phyloP scores from a whole-genome alignment of 148 eudicot genomes.

The Limonium bicolor region DNA sequence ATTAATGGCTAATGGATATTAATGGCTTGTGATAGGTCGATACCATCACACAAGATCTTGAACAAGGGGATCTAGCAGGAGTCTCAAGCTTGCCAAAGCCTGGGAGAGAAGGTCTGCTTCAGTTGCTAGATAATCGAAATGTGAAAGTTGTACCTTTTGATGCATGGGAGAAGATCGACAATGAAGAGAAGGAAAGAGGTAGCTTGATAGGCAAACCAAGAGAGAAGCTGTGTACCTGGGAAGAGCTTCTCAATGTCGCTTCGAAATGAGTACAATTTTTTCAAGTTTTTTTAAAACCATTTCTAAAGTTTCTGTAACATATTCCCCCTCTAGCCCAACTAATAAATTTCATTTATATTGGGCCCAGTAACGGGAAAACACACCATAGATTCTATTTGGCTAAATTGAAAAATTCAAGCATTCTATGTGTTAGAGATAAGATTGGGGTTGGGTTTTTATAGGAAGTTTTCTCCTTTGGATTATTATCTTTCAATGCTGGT shows the following conservation, averaged over 20 bases:
- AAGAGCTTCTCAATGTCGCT: slow-evolving; percentile 58
- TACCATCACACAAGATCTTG: slow-evolving; percentile 58
- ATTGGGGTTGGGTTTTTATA: too few species aligned
- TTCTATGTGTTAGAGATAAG: too few species aligned
- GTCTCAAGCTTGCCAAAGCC: slow-evolving; percentile 33
- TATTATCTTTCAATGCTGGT: too few species aligned
- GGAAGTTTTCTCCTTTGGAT: too few species aligned
- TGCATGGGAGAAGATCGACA: slow-evolving; percentile 73
- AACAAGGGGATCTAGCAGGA: slow-evolving; percentile 28
- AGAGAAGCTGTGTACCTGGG: slow-evolving; percentile 59
- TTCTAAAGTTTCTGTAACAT: too few species aligned
- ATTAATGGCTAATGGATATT: neutral
- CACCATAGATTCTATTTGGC: too few species aligned
- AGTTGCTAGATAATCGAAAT: slow-evolving; percentile 40
- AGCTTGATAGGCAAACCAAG: slow-evolving; percentile 55
- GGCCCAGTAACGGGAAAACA: too few species aligned
- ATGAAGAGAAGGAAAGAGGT: slow-evolving; percentile 62
- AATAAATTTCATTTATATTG: too few species aligned
- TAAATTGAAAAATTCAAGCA: too few species aligned
- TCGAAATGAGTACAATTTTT: too few species aligned
- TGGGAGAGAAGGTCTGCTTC: slow-evolving; percentile 74
- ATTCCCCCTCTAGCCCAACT: too few species aligned
- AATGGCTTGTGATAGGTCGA: slow-evolving; percentile 27
- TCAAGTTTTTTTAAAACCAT: too few species aligned
- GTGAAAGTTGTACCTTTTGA: slow-evolving; percentile 42